These are phyloP conservation scores for Epichloe elymi DNA, from an alignment of 2,329 filamentous ascomycete genomes.

Conservation along the genomic window DNA sequence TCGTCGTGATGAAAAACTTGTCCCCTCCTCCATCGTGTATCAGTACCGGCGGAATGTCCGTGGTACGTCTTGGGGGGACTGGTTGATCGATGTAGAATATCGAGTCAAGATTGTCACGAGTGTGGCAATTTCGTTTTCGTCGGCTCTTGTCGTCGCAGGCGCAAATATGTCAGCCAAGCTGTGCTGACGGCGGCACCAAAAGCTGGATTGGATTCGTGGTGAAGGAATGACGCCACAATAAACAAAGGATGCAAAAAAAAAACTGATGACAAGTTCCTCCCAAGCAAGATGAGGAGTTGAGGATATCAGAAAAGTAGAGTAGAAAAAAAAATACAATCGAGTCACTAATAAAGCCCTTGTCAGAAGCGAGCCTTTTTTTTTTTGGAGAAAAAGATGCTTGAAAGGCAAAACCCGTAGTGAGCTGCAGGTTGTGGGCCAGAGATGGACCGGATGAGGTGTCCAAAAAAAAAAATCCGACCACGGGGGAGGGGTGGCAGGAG, in stretches of 20 bases:
- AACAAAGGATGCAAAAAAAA: neutral
- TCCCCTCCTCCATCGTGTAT: conserved; percentile 18
- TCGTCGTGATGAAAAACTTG: conserved; percentile 22
- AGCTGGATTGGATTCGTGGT: neutral
- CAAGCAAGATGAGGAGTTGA: neutral
- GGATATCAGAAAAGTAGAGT: neutral
- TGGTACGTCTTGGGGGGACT: neutral
- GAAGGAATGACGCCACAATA: neutral
- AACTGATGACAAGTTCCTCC: neutral
- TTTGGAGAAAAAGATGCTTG: neutral
- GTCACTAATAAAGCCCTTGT: neutral
- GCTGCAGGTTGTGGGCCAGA: neutral
- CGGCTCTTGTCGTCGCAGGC: neutral
- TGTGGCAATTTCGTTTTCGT: neutral
- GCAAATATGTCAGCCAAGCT: neutral
- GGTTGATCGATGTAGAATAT: too few species aligned
- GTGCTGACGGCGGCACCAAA: neutral
- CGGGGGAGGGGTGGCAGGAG: too few species aligned
- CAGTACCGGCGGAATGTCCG: neutral
- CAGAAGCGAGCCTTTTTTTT: neutral
- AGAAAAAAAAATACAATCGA: neutral
- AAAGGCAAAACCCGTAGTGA: neutral
- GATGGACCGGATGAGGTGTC: neutral
- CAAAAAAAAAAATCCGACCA: neutral
- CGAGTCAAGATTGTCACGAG: neutral